phyloP scores from a whole-genome alignment of 345 rosid species.

The Isatis tinctoria region DNA sequence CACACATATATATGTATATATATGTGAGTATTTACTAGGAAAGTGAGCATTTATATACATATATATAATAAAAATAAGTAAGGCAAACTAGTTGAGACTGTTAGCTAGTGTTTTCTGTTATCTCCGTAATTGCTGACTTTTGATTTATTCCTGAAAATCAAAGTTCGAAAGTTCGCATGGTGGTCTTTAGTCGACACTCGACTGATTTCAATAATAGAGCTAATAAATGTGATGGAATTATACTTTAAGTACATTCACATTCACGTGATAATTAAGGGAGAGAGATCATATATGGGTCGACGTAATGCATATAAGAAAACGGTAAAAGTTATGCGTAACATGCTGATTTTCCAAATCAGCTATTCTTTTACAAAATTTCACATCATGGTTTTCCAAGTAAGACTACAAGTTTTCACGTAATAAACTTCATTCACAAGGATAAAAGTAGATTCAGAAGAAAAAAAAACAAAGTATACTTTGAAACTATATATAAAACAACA shows the following conservation, averaged over 20 bases:
- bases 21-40: neutral
- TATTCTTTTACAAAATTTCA: too few species aligned
- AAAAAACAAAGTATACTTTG: neutral
- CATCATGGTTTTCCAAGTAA: neutral
- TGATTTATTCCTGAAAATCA: neutral
- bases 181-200: constrained; percentile 10
- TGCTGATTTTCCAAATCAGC: neutral
- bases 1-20: neutral
- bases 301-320: neutral
- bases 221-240: constrained; percentile 11
- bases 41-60: neutral
- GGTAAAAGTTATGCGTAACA: neutral
- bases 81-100: constrained; percentile 5
- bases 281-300: neutral
- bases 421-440: neutral
- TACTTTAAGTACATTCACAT: constrained; percentile 9
- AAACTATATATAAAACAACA: neutral
- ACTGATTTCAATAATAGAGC: constrained; percentile 6
- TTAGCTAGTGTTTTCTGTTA: constrained; percentile 2
- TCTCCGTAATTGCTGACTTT: constrained; percentile 32
- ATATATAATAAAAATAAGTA: neutral
- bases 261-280: constrained; percentile 21
- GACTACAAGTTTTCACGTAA: neutral
- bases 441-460: neutral
- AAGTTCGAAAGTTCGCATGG: neutral